Base-by-base conservation (phyloP, 2,329 filamentous ascomycete genomes). In the Ustilaginoidea virens region DNA sequence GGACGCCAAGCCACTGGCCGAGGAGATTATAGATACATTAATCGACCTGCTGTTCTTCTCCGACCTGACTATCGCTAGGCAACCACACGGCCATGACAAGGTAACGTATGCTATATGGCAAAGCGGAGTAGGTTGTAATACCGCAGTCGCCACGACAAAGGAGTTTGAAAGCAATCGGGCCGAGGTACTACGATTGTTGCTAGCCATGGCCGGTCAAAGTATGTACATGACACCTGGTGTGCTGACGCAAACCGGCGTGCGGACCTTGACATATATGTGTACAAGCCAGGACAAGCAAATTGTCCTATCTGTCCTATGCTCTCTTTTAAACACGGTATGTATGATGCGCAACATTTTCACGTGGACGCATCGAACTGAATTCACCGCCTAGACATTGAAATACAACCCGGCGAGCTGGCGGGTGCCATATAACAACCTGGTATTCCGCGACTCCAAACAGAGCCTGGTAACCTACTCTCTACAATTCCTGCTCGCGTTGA, bases 21-120 rank as follows among this genome's bases (percentile, higher is more conserved):
- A 94, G 51, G 86, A 94, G 54, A 63, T 98, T 32, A 79, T 96
- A 39, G 87, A 96, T 46, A 85, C 83, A 0, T 61, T 96, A 29
- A 58, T 90, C 34, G 86, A 94, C 46, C 59, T 96, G 30, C 66
- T 96, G 23, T 98, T 98, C 66, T 93, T 82, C 50, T 76, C 80
- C 7, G 81, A 85, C 31, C 79, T 98, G 44, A 93, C 87, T 0
- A 67, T 94, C 11, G 81, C 87, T 7, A 70, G 65, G 33, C 69
- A 80, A 23, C 65, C 73, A 10, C 66, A 74, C 32, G 71, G 72
- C 30, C 83, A 79, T 46, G 68, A 69, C 37, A 92, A 90, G 50
- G 80, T 94, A 32, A 80, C 78, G 6, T 93, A 90, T 54, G 79
- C 83, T 30, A 96, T 98, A 48, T 98, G 90, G 90, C 85, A 94